Base-by-base conservation (phyloP, 2,329 filamentous ascomycete genomes). In the Talaromyces sp. region DNA sequence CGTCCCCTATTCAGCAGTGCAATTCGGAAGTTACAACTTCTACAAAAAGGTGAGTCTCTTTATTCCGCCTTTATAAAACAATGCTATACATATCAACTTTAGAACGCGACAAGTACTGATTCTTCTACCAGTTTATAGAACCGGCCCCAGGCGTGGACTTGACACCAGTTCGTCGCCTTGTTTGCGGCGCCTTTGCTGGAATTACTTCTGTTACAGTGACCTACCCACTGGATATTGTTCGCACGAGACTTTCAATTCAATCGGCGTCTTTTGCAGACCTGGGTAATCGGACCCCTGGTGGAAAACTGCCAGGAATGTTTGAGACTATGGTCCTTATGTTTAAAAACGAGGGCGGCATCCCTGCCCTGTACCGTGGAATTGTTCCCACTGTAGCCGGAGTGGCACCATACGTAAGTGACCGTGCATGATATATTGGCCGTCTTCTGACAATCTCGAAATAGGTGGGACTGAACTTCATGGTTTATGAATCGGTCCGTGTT, bases 391-490 rank as follows among this genome's bases (percentile, higher is more conserved):
- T 99, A 38, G 91, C 93, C 46, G 94, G 94, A 55, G 94, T 99
- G 35, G 94, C 94, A 46, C 94, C 94, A 66, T 97, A 97, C 73
- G 93, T 91, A 71, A 73, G 79, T 75, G 14, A 21, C 27, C 17
- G 46, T 64, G 46, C 58, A 31, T 41, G 14, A 32, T 35, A 50
- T 35, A 24, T 56, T 6, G 11, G 10, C 21, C n/a, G 14, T 21
- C 26, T 31, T 41, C 57, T 66, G 29, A 58, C 38, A 31, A 46
- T 29, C 48, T 43, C n/a, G 17, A 9, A 17, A 24, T 50, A 92
- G 88, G 89, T 99, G 63, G 94, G 94, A 43, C 81, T 99, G 58
- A 99, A 99, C 75, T 99, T 99, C 75, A 97, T 97, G 92, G 91
- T 91, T 6, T 99, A 99, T 76, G 94, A 99, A 75, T 88, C 88